A percentile compares a stretch with the other conserved stretches of the same genome.
These are phyloP conservation scores for Hortaea werneckii DNA, from an alignment of 2,329 filamentous ascomycete genomes.

Conservation along the genomic window DNA sequence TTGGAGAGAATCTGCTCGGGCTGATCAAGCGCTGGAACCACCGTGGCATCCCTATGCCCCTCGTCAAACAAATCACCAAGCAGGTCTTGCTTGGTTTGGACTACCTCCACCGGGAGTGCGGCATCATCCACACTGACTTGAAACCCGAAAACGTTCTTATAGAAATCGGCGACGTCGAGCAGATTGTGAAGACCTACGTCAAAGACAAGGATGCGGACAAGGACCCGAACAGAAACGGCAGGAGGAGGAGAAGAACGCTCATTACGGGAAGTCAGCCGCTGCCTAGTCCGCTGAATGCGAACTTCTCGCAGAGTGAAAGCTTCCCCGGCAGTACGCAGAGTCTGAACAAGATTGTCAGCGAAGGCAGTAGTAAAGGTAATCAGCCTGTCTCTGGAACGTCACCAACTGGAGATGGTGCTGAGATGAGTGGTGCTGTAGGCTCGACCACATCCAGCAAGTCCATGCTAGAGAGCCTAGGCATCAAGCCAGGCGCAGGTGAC, in stretches of 20 bases:
- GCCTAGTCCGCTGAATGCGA: conserved; percentile 86
- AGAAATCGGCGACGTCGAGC: conserved; percentile 96
- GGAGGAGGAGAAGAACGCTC: conserved; percentile 78
- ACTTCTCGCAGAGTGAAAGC: conserved; percentile 71
- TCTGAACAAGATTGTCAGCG: conserved; percentile 73
- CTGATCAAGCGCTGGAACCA: conserved; percentile 99
- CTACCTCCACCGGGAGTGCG: conserved; percentile 93
- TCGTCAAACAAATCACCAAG: conserved; percentile 98
- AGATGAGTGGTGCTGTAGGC: conserved; percentile 48
- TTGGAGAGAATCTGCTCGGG: conserved; percentile 88
- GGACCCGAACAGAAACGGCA: conserved; percentile 83
- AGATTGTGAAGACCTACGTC: conserved; percentile 93
- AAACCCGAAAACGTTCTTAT: conserved; percentile 98
- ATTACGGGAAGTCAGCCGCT: conserved; percentile 96
- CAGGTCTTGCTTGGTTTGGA: conserved; percentile 92
- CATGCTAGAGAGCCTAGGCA: conserved; percentile 49
- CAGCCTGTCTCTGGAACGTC: conserved; percentile 33
- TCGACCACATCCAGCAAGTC: conserved; percentile 35
- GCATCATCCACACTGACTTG: conserved; percentile 95
- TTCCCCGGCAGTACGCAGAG: conserved; percentile 54
- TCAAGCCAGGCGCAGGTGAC: conserved; percentile 30
- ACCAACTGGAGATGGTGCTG: conserved; percentile 33
- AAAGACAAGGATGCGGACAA: conserved; percentile 66
- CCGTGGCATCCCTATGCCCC: conserved; percentile 85
- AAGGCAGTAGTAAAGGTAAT: conserved; percentile 52